Evolutionary conservation across 352 stramenopile species (phyloP).

Genomic region (Globisporangium acanthophoron): DNA sequence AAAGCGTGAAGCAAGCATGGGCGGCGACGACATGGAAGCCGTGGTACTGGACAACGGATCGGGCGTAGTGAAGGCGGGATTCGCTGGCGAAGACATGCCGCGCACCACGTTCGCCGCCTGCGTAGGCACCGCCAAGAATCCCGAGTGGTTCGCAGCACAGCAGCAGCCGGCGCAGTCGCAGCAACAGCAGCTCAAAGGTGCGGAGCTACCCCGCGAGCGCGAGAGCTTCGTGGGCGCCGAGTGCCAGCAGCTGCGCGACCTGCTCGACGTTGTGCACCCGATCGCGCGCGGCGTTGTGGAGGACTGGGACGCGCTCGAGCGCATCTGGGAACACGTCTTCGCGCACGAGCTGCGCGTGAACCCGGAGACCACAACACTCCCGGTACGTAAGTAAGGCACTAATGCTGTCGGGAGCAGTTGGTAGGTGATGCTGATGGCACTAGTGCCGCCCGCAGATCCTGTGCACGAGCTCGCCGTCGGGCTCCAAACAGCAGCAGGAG

Average conservation of each 20-base stretch:
- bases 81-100: slow-evolving; percentile 80
- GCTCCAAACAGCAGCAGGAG: slow-evolving; percentile 65
- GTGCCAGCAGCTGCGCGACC: slow-evolving; percentile 64
- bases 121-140: slow-evolving; percentile 67
- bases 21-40: slow-evolving; percentile 38
- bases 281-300: slow-evolving; percentile 74
- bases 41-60: slow-evolving; percentile 88
- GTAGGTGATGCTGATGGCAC: neutral
- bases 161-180: slow-evolving; percentile 16
- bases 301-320: slow-evolving; percentile 84
- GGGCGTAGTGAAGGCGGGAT: slow-evolving; percentile 74
- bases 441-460: slow-evolving; percentile 31
- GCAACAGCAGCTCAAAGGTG: too few relatives aligned
- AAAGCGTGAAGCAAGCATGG: neutral
- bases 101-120: slow-evolving; percentile 65
- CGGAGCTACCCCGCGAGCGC: slow-evolving; percentile 9
- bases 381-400: slow-evolving; percentile 6
- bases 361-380: slow-evolving; percentile 62
- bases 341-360: slow-evolving; percentile 70
- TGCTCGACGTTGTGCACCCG: slow-evolving; percentile 61
- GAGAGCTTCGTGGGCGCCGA: slow-evolving; percentile 67
- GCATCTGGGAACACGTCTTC: slow-evolving; percentile 84
- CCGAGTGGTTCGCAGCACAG: slow-evolving; percentile 74
- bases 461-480: slow-evolving; percentile 52
- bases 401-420: too few relatives aligned